A percentile compares a stretch with the other conserved stretches of the same genome.
phyloP scores from a whole-genome alignment of 1,284 basidiomycete genomes.

The Coniferiporia sulphurascens region DNA sequence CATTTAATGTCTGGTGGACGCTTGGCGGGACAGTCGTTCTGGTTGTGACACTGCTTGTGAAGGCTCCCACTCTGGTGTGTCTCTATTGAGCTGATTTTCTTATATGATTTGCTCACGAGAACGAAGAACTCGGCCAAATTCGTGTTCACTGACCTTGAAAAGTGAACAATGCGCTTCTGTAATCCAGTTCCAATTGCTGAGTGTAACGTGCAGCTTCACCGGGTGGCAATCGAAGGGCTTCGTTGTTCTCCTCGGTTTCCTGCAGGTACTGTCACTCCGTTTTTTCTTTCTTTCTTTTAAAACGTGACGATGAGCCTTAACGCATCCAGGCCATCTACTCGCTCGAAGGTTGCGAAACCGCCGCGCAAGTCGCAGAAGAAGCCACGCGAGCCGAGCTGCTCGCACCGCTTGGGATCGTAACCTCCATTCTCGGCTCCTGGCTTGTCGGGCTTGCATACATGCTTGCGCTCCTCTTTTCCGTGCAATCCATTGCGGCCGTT shows the following conservation, averaged over 20 bases:
- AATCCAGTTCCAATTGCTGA: background rate
- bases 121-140: slow-evolving; percentile 46
- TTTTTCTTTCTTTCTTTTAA: no score
- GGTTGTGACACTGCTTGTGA: slow-evolving; percentile 50
- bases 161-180: slow-evolving; percentile 29
- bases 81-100: background rate
- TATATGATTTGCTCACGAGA: background rate
- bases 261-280: slow-evolving; percentile 34
- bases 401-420: slow-evolving; percentile 52
- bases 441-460: slow-evolving; percentile 54
- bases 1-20: slow-evolving; percentile 60
- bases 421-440: slow-evolving; percentile 57
- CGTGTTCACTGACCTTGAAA: slow-evolving; percentile 56
- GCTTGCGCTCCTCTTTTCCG: slow-evolving; percentile 54
- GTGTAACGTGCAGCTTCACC: slow-evolving; percentile 39
- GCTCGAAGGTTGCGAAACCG: slow-evolving; percentile 59
- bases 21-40: slow-evolving; percentile 55
- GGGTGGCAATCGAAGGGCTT: slow-evolving; percentile 51
- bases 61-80: slow-evolving; percentile 48
- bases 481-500: slow-evolving; percentile 47
- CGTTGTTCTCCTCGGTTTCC: slow-evolving; percentile 55
- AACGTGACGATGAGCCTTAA: no score
- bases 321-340: slow-evolving; percentile 49
- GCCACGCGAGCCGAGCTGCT: slow-evolving; percentile 51
- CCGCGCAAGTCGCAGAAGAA: slow-evolving; percentile 59